Base-by-base conservation (phyloP, 768 basidiomycete genomes). In the Pulveroboletus frians region DNA sequence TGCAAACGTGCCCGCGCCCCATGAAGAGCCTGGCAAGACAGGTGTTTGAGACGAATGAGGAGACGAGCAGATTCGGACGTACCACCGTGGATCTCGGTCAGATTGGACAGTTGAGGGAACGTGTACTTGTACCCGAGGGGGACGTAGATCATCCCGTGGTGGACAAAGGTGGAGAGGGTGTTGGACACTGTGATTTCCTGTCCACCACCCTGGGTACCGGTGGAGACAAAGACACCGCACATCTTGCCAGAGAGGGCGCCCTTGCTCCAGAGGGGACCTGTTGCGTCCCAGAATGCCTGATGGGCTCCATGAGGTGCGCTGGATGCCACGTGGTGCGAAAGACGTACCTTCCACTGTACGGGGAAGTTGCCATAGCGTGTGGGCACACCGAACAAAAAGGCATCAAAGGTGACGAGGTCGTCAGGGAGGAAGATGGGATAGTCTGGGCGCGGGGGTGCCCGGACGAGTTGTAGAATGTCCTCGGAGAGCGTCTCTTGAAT, bases 401-500 rank as follows among this genome's bases (percentile, higher is more conserved):
- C 77, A 30, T 67, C 66, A 48, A 63, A 67, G 46, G 65, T 56
- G 57, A 58, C 55, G 46, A 67, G 65, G 52, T 69, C 66, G 5
- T 65, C 59, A 9, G 66, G 66, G 41, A 63, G 50, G 20, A 67
- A 50, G 42, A 59, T 26, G 3, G 62, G 62, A 69, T 90, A 90
- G 57, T 78, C 71, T 42, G 81, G 78, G 63, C 85, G 88, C 11
- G 84, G 68, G 5, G 84, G 80, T 1, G 88, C 89, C 58, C 80
- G 70, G 77, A 94, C 79, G 64, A 78, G 77, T 46, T 67, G 66
- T 49, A 92, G 72, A 46, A 93, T 66, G 23, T 90, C 87, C 15
- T 77, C 67, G 3, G 85, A 68, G 48, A 95, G 84, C 15, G 89
- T 95, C 71, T 95, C 92, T 50, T 86, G 72, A 54, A 94, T 79